These are phyloP conservation scores for Sugiyamaella americana DNA, from an alignment of 805 yeast species.

Conservation along the genomic window DNA sequence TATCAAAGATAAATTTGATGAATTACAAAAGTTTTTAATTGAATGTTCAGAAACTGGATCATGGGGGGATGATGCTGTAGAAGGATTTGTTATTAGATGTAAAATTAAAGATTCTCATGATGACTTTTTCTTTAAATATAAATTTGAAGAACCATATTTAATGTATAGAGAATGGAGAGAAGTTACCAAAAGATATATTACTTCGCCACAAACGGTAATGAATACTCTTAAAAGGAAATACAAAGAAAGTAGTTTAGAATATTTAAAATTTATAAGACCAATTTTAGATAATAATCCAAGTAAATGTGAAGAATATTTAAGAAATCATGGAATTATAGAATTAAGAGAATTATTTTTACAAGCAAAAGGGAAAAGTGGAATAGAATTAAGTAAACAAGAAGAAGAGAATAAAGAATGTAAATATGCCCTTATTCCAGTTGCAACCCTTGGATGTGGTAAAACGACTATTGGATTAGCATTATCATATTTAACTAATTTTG, in stretches of 20 bases:
- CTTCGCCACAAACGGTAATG: slow-evolving; percentile 28
- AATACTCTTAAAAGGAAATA: slow-evolving; percentile 2
- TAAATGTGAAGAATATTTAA: slow-evolving; percentile 40
- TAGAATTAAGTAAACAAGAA: slow-evolving; percentile 35
- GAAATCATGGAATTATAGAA: slow-evolving; percentile 67
- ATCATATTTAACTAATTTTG: slow-evolving; percentile 55
- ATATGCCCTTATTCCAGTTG: slow-evolving; percentile 70
- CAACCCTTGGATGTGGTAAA: slow-evolving; percentile 93
- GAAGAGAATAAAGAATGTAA: slow-evolving; percentile 17
- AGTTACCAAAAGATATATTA: slow-evolving; percentile 55
- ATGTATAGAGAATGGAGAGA: slow-evolving; percentile 90
- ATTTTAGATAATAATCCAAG: slow-evolving; percentile 46
- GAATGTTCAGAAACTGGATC: slow-evolving; percentile 59
- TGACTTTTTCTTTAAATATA: slow-evolving; percentile 82
- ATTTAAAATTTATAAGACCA: slow-evolving; percentile 60
- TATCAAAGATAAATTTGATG: slow-evolving; percentile 34
- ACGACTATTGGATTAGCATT: slow-evolving; percentile 72
- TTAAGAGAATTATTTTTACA: slow-evolving; percentile 61
- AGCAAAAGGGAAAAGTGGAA: slow-evolving; percentile 49
- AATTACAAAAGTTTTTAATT: slow-evolving; percentile 48
- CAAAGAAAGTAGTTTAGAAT: slow-evolving; percentile 39
- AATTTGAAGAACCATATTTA: slow-evolving; percentile 91
- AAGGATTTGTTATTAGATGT: slow-evolving; percentile 89
- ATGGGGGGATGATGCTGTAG: slow-evolving; percentile 66
- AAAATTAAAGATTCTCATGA: slow-evolving; percentile 24